Evolutionary conservation across 306 rosid species (phyloP).

Genomic region (Castanea crenata): DNA sequence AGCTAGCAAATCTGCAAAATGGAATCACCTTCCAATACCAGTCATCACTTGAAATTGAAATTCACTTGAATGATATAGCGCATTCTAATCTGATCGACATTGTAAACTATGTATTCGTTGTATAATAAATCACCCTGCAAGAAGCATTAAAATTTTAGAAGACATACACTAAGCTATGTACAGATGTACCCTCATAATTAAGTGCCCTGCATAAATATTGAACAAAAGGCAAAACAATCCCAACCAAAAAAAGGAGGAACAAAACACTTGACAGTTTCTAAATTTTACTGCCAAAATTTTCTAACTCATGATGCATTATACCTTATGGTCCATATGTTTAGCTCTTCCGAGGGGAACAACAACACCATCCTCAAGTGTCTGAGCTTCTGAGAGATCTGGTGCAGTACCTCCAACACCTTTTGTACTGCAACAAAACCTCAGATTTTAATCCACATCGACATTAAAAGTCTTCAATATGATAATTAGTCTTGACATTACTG

Average conservation of each 20-base stretch:
- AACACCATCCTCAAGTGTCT: conserved; percentile 60
- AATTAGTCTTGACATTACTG: neutral
- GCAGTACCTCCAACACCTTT: conserved; percentile 83
- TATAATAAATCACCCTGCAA: conserved; percentile 68
- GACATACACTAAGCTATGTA: neutral
- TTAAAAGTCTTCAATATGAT: conserved; percentile 9
- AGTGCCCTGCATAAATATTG: neutral
- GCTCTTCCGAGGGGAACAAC: conserved; percentile 76
- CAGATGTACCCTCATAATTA: neutral
- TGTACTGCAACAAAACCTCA: conserved; percentile 57
- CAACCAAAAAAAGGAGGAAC: neutral
- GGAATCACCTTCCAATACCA: conserved; percentile 6
- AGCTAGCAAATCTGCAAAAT: neutral
- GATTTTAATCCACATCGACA: conserved; percentile 16
- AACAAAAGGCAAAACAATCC: neutral
- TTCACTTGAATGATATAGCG: conserved; percentile 74
- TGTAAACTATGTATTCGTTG: conserved; percentile 91
- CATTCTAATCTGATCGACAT: conserved; percentile 85
- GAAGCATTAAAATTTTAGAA: neutral
- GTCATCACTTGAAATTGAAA: conserved; percentile 52
- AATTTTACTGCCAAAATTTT: neutral
- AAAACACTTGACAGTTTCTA: neutral
- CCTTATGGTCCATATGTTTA: conserved; percentile 34
- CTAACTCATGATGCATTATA: conserved; percentile 11
- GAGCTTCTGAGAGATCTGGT: conserved; percentile 67